Evolutionary conservation across 2,329 filamentous ascomycete genomes (phyloP).

Genomic region (Pseudogymnoascus sp.): DNA sequence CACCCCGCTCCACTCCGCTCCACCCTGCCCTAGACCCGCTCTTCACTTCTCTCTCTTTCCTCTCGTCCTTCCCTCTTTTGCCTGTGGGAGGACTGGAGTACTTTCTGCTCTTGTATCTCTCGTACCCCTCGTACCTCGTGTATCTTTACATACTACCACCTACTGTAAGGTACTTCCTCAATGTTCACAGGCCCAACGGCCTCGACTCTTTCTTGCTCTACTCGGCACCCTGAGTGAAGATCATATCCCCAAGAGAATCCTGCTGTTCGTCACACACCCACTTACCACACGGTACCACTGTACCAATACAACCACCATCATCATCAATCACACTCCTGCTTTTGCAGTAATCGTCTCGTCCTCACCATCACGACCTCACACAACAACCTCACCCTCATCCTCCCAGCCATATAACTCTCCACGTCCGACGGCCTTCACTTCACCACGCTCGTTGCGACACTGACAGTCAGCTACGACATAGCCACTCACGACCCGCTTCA

Average conservation of each 20-base stretch:
- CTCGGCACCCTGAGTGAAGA: neutral
- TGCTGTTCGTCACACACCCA: conserved; percentile 1
- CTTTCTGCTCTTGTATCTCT: neutral
- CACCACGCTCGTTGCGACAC: neutral
- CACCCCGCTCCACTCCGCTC: neutral
- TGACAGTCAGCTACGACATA: neutral
- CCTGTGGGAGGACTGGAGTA: neutral
- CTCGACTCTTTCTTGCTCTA: neutral
- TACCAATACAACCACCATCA: neutral
- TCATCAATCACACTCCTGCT: conserved; percentile 2
- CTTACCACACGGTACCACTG: neutral
- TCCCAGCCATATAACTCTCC: neutral
- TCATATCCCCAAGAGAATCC: neutral
- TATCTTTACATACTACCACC: neutral
- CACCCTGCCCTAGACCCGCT: neutral
- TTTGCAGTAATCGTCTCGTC: neutral
- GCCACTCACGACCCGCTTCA: neutral
- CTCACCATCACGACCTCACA: neutral
- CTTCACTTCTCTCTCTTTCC: neutral
- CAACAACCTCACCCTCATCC: neutral
- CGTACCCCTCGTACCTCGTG: neutral
- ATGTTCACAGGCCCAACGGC: neutral
- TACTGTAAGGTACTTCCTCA: neutral
- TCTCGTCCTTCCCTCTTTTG: neutral
- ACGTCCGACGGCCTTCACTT: neutral